phyloP scores from a whole-genome alignment of 108 stramenopile species.

The Chaetoceros muelleri region DNA sequence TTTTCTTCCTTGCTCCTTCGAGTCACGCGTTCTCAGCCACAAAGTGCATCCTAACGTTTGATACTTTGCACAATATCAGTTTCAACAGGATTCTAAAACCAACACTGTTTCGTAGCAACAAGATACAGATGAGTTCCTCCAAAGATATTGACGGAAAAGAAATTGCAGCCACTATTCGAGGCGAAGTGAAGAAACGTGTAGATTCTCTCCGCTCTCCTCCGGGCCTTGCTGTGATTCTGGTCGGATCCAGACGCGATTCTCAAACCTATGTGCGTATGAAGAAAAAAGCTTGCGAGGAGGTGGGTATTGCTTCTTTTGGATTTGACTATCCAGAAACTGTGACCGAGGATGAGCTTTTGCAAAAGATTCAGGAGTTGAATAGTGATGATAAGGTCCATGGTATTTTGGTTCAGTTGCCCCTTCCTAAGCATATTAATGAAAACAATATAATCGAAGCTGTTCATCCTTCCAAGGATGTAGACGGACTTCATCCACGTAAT shows the following conservation, averaged over 20 bases:
- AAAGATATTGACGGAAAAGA: slow-evolving; percentile 73
- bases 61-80: no score
- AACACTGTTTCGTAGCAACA: no score
- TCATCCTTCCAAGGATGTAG: slow-evolving; percentile 87
- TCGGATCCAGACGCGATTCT: slow-evolving; percentile 84
- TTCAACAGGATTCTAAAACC: no score
- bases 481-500: slow-evolving; percentile 92
- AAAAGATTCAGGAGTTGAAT: slow-evolving; percentile 65
- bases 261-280: slow-evolving; percentile 98
- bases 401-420: slow-evolving; percentile 94
- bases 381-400: slow-evolving; percentile 79
- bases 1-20: no score
- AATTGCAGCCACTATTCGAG: slow-evolving; percentile 57
- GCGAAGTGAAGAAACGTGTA: slow-evolving; percentile 49
- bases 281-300: slow-evolving; percentile 89
- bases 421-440: slow-evolving; percentile 86
- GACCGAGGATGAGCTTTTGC: slow-evolving; percentile 71
- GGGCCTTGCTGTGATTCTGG: slow-evolving; percentile 92
- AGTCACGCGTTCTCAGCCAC: no score
- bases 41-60: no score
- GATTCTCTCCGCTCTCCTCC: slow-evolving; percentile 25
- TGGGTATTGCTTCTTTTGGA: slow-evolving; percentile 68
- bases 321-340: slow-evolving; percentile 70
- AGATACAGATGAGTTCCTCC: no score
- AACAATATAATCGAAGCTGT: slow-evolving; percentile 55